Base-by-base conservation (phyloP, 2,329 filamentous ascomycete species). In the Chrysosporium queenslandicum region DNA sequence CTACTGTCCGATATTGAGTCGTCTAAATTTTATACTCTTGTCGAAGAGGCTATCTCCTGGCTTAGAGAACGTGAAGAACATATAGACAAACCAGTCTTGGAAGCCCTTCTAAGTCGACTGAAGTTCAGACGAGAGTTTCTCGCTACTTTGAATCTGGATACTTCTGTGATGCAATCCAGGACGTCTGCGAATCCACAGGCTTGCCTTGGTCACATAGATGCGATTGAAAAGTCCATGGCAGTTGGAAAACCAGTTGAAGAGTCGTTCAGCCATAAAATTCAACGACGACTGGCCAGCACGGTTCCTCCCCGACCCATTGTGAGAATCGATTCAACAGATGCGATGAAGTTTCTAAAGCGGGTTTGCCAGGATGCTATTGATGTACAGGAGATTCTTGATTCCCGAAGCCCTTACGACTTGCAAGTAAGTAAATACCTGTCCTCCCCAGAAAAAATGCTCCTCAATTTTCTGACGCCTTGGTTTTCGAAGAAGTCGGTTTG, bases 251-350 rank as follows among this genome's bases (percentile, higher is more conserved):
- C 79, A 0, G 81, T 94, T 0, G 77, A 82, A 0, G 82, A 83
- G n/a, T 82, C 90, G 0, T 97, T 96, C 66, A 96, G 88, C 60
- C 80, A 81, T 21, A 94, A 95, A 64, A 77, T 97, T 34, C 92
- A 98, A 64, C 80, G 90, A n/a, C 85, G 85, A 57, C 75, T 98
- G 29, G 90, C 92, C 0, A 96, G 89, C 59, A 96, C 89, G 0
- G 90, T 96, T 61, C 92, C 92, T 3, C 92, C 92, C 6, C 80
- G 91, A 7, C 90, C 91, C 0, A 91, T 96, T 60, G 86, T 96
- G 9, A 77, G 87, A 50, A 73, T 90, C 2, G 80, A 78, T 23
- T 85, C 87, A 59, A 78, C 83, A 12, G 82, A 87, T 60, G 86
- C 89, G 0, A 78, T 85, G 57, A 71, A 71, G 18, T 83, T 87